Conservation (phyloP, 345 rosid genomes). For the Xanthoceras sorbifolium region DNA sequence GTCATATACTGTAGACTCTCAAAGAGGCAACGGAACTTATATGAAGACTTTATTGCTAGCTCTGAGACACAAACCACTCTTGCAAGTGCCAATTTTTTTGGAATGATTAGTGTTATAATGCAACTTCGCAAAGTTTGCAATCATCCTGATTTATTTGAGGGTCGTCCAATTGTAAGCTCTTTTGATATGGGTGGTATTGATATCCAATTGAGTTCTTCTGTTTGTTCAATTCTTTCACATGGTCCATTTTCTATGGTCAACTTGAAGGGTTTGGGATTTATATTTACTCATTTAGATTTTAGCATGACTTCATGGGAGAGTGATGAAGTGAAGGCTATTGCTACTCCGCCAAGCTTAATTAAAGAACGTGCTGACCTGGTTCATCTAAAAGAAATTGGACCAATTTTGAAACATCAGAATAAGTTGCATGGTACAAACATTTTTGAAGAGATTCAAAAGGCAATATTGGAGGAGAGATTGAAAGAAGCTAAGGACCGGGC, state of each 20-base stretch:
- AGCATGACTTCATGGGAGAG: slow-evolving; percentile 89
- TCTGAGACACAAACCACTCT: slow-evolving; percentile 98
- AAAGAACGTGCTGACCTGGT: slow-evolving; percentile 46
- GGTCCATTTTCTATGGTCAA: slow-evolving; percentile 66
- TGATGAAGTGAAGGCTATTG: slow-evolving; percentile 71
- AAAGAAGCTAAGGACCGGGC: slow-evolving; percentile 77
- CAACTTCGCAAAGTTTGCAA: slow-evolving; percentile 99
- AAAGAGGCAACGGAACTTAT: slow-evolving; percentile 95
- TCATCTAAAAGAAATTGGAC: slow-evolving; percentile 43
- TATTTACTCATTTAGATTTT: slow-evolving; percentile 81
- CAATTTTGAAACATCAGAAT: slow-evolving; percentile 29
- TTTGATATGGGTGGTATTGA: slow-evolving; percentile 88
- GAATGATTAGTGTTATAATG: slow-evolving; percentile 99
- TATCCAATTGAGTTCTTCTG: slow-evolving; percentile 69
- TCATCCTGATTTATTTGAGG: slow-evolving; percentile 99
- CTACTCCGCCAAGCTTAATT: slow-evolving; percentile 72
- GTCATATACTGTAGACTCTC: slow-evolving; percentile 93
- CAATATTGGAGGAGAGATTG: slow-evolving; percentile 70
- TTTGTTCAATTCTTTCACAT: slow-evolving; percentile 64
- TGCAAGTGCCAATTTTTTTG: slow-evolving; percentile 91
- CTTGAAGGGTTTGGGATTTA: slow-evolving; percentile 67
- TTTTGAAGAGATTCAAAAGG: slow-evolving; percentile 83
- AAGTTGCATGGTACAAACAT: slow-evolving; percentile 68
- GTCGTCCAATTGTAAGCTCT: slow-evolving; percentile 97
- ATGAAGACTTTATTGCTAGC: slow-evolving; percentile 99